These are phyloP conservation scores for Botrytis squamosa DNA, from an alignment of 2,329 filamentous ascomycete genomes.

Conservation along the genomic window DNA sequence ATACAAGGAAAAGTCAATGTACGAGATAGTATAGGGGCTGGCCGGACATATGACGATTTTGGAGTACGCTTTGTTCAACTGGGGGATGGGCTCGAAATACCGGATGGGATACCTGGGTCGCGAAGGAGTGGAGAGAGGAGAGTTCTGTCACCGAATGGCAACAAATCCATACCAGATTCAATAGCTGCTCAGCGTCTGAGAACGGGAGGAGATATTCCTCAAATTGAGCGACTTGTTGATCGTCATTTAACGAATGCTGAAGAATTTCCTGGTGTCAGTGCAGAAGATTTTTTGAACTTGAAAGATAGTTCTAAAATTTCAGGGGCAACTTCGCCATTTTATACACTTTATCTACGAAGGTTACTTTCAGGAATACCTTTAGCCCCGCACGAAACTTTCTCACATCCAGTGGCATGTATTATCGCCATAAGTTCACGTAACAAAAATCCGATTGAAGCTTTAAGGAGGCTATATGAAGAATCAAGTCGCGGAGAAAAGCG, in stretches of 20 bases:
- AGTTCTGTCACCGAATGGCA: constrained; percentile 28
- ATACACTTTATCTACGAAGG: constrained; percentile 79
- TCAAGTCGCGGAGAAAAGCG: constrained; percentile 74
- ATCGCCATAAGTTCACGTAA: constrained; percentile 94
- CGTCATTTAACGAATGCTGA: constrained; percentile 77
- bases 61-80: constrained; percentile 80
- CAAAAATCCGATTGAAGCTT: constrained; percentile 77
- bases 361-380: constrained; percentile 77
- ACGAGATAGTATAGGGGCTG: constrained; percentile 83
- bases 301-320: constrained; percentile 36
- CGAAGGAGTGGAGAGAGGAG: constrained; percentile 39
- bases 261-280: constrained; percentile 38
- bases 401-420: constrained; percentile 89
- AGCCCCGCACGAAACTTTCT: constrained; percentile 86
- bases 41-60: constrained; percentile 84
- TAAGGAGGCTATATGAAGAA: constrained; percentile 78
- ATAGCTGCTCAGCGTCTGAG: constrained; percentile 30
- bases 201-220: constrained; percentile 54
- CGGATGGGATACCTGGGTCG: constrained; percentile 43
- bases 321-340: constrained; percentile 68
- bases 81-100: constrained; percentile 55
- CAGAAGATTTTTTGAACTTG: constrained; percentile 42
- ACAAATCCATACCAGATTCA: constrained; percentile 24
- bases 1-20: constrained; percentile 86
- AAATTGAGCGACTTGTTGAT: constrained; percentile 79